Evolutionary conservation across 2,329 filamentous ascomycete species (phyloP), one percentile per base, ranked within the genome.

Genomic region (Cytospora piceicola): DNA sequence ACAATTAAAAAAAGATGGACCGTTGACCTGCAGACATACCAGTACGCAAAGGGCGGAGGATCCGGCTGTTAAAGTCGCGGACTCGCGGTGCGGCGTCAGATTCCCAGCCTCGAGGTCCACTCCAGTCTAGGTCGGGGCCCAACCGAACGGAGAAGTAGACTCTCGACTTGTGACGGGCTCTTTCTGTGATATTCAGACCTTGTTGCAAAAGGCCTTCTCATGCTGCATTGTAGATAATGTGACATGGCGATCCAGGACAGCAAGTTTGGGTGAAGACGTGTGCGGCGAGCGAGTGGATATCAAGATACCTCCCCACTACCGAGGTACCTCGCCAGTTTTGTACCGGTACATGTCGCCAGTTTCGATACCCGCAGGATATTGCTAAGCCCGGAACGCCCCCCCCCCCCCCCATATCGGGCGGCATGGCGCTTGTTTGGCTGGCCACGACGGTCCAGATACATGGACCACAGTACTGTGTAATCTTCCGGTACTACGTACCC

Each of bases 351-450:
- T 46, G 55, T 58, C 59, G 55, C 53, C 55, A 49, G 58, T 61
- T 65, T 64, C 62, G 61, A 61, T 68, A 63, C 65, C 55, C 61
- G 69, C 67, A 69, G 63, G 58, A 54, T 63, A 68, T 72, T 72
- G 71, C 72, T 70, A 72, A 71, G 67, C 71, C 69, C 68, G 69
- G 71, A 66, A 71, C 68, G 46, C 57, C 65, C 54, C 60, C 58
- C 64, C 68, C 57, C 65, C 54, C 60, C 58, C 64, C 68, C 69
- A 70, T 68, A 71, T 69, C 70, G 68, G 69, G 72, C 70, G 70
- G 69, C 73, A 74, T 72, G 72, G 72, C 72, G 73, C 72, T 72
- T 73, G 71, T 68, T 24, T 49, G 68, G 61, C 24, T 49, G 68
- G 61, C 66, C 65, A 68, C 64, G 59, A 58, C 67, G 67, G 64